phyloP scores from a whole-genome alignment of 1,284 basidiomycete genomes.

The Anthracocystis walkeri region DNA sequence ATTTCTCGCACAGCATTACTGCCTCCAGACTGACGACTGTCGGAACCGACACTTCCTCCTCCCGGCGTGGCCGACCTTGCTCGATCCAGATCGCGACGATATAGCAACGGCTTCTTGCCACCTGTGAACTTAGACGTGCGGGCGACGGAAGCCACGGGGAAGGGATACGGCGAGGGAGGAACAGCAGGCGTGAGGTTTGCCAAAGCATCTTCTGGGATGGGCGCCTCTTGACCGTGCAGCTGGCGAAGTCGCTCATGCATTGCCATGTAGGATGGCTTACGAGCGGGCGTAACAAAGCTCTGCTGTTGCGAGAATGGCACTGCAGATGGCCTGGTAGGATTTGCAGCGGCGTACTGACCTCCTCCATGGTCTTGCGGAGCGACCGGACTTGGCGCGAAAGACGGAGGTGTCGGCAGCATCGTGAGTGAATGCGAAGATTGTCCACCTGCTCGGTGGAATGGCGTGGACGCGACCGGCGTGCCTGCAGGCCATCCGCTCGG shows the following conservation, averaged over 20 bases:
- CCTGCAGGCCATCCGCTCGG: constrained; percentile 26
- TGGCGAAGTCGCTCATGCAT: constrained; percentile 51
- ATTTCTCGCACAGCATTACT: constrained; percentile 66
- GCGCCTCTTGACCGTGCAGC: constrained; percentile 38
- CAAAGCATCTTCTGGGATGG: constrained; percentile 34
- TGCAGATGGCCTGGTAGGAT: constrained; percentile 7
- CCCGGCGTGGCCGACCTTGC: constrained; percentile 51
- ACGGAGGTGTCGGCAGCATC: constrained; percentile 46
- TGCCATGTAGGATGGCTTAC: constrained; percentile 52
- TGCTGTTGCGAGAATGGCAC: constrained; percentile 24
- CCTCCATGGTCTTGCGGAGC: background rate
- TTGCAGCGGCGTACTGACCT: background rate
- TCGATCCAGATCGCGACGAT: constrained; percentile 54
- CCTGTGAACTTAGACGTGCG: constrained; percentile 34
- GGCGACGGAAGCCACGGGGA: constrained; percentile 53
- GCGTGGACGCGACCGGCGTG: constrained; percentile 55
- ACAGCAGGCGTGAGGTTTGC: constrained; percentile 41
- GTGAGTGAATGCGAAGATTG: constrained; percentile 23
- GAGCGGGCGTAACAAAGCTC: constrained; percentile 59
- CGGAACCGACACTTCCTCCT: constrained; percentile 61
- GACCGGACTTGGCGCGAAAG: constrained; percentile 43
- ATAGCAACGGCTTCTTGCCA: constrained; percentile 31
- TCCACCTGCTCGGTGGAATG: constrained; percentile 27
- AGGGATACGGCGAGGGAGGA: constrained; percentile 65
- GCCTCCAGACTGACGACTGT: constrained; percentile 66